Evolutionary conservation across 192 early-diverging fungal species (phyloP), one percentile per base, ranked within the genome.

Genomic region (Pilobolus umbonatus): DNA sequence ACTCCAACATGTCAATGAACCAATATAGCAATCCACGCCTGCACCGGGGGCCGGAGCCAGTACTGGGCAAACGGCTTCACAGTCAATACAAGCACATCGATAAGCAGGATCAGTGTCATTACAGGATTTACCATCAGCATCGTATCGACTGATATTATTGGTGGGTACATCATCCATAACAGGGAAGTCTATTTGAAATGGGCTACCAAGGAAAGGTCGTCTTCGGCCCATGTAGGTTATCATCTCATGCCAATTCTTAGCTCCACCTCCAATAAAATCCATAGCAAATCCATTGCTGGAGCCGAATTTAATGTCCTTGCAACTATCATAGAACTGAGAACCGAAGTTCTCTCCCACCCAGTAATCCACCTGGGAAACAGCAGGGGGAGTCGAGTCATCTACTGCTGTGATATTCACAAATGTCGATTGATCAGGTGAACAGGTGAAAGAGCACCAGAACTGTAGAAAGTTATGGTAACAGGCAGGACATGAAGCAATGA

Each of bases 281-380:
- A 85, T 85, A 15, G 72, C 81, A 50, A 71, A 85, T 2, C 84
- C 76, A 74, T 85, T 85, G 26, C 76, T 80, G 3, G 81, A 68
- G 1, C 78, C 76, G 63, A 85, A 85, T 56, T 85, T 85, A 60
- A 85, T 79, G 31, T 85, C 81, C 53, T 85, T 83, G 64, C 84
- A 85, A 38, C 78, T 80, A 40, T 81, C 68, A 50, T 65, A 85
- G 46, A 85, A 79, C 43, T 74, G 80, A 5, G 67, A 59, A 7
- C 80, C 81, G 55, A 77, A 79, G 8, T 67, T 26, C 32, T 79
- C 76, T 21, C 68, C 81, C 8, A 85, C 84, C 46, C 73, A 70
- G 39, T 77, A 78, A 52, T 83, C 79, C 3, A 75, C 42, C 11
- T 60, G 58, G 17, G 72, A 75, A 0, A 80, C 84, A 19, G 75